Conservation (phyloP, 495 filamentous ascomycete genomes). For the Aspergillus affinis region DNA sequence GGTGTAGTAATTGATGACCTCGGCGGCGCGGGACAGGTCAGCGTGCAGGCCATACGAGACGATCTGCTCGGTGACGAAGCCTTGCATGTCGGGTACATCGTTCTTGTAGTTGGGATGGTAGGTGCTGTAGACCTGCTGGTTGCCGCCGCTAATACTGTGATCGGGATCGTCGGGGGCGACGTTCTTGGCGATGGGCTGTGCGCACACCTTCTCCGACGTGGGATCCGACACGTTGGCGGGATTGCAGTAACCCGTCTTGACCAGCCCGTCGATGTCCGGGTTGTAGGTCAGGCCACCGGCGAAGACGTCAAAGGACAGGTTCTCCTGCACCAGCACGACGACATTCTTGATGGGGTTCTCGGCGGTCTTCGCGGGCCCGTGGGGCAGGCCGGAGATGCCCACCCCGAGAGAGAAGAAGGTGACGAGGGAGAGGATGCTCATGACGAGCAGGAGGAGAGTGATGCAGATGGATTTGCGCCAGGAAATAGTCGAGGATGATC, state of each 20-base stretch:
- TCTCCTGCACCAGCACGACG: constrained; percentile 45
- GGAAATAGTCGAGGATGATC: neutral
- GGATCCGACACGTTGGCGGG: constrained; percentile 38
- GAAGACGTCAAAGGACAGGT: constrained; percentile 46
- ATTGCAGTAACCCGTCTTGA: constrained; percentile 40
- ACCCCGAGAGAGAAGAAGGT: constrained; percentile 11
- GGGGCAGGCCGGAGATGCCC: constrained; percentile 10
- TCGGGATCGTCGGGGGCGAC: constrained; percentile 47
- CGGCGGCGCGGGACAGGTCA: constrained; percentile 36
- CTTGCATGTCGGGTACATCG: constrained; percentile 31
- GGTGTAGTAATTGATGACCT: constrained; percentile 52
- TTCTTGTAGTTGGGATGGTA: constrained; percentile 35
- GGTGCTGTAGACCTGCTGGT: constrained; percentile 49
- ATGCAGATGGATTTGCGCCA: constrained; percentile 4
- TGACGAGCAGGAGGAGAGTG: constrained; percentile 3
- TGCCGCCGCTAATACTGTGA: constrained; percentile 48
- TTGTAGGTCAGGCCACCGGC: constrained; percentile 41
- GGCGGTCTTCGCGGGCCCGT: constrained; percentile 9
- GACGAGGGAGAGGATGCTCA: constrained; percentile 7
- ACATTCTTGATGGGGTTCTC: constrained; percentile 45
- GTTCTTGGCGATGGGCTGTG: constrained; percentile 31
- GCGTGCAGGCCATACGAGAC: constrained; percentile 30
- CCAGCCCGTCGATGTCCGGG: constrained; percentile 33
- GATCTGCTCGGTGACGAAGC: constrained; percentile 50
- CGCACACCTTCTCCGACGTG: constrained; percentile 36